These are phyloP conservation scores for Cordyceps cateniannulata DNA, from an alignment of 2,329 filamentous ascomycete genomes.

Conservation along the genomic window DNA sequence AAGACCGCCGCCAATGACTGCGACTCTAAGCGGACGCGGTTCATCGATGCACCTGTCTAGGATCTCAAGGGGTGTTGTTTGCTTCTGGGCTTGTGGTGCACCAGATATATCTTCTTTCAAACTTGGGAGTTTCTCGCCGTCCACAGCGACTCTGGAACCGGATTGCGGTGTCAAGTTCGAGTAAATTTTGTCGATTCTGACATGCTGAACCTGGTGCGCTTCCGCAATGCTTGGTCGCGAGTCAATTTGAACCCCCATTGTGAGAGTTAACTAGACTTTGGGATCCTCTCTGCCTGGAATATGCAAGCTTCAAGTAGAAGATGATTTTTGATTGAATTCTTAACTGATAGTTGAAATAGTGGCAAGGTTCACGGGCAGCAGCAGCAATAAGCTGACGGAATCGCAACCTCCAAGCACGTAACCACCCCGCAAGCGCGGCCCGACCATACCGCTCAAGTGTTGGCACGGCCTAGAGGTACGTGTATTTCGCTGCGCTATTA, in stretches of 20 bases:
- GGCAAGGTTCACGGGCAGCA: background rate
- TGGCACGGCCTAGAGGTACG: background rate
- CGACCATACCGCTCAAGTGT: background rate
- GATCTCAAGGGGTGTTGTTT: background rate
- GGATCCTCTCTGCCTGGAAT: background rate
- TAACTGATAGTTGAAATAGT: background rate
- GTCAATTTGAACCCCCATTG: background rate
- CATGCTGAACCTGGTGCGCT: background rate
- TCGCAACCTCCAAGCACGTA: constrained; percentile 3
- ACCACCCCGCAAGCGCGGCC: constrained; percentile 1
- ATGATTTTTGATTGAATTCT: background rate
- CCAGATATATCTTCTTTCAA: background rate
- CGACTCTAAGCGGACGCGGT: constrained; percentile 27
- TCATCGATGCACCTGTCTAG: constrained; percentile 31
- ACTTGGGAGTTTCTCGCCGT: background rate
- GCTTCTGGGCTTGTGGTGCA: background rate
- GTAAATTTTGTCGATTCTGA: background rate
- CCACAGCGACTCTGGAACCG: background rate
- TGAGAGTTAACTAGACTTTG: background rate
- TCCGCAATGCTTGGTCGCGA: background rate
- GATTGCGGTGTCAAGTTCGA: background rate
- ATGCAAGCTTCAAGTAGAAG: background rate
- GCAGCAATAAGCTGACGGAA: background rate
- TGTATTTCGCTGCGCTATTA: too few species aligned
- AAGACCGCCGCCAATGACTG: constrained; percentile 31